Evolutionary conservation across 257 asterid genomes (phyloP), one percentile per base, ranked within the genome.

Genomic region (Linaria vulgaris): DNA sequence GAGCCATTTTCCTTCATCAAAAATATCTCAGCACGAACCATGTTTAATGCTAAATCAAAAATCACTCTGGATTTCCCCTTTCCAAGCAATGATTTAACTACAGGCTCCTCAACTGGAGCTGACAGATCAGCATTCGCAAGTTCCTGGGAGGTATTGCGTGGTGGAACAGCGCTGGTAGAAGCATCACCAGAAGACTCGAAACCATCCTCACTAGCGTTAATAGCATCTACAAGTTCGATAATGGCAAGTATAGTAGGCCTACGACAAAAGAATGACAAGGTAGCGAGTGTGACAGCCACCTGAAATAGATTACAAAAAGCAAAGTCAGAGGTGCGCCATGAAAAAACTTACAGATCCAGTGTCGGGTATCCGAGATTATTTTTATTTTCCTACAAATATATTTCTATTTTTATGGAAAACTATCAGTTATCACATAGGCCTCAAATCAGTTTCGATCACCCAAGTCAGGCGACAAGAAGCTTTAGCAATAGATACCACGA

Each of bases 21-120:
- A 65, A 92, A 79, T 76, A 92, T 92, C 80, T 92, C 95, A 68
- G 99, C 99, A 52, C 95, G 99, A 53, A 88, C 84, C 99, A 92
- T 92, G 67, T 89, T 85, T 82, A 89, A 71, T 74, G 67, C 72
- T 65, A 92, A 72, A 76, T 69, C 72, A 64, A 92, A 92, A 38
- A 92, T 77, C 57, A 90, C 82, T 79, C 99, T 82, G 55, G 97
- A 87, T 75, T 92, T 92, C 51, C 96, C 99, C 80, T 81, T 92
- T 64, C 99, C 97, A 23, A 92, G 85, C 54, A 89, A 75, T 69
- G 90, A 83, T 76, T 77, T 76, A 25, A 78, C 89, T 55, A 80
- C 76, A 50, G 90, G 91, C 85, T 87, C 96, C 78, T 87, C 97
- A 65, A 74, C 57, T 65, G 72, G 75, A 73, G 74, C 82, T 23